Base-by-base conservation (phyloP, 179 eudicot species). In the Corrigiola litoralis region DNA sequence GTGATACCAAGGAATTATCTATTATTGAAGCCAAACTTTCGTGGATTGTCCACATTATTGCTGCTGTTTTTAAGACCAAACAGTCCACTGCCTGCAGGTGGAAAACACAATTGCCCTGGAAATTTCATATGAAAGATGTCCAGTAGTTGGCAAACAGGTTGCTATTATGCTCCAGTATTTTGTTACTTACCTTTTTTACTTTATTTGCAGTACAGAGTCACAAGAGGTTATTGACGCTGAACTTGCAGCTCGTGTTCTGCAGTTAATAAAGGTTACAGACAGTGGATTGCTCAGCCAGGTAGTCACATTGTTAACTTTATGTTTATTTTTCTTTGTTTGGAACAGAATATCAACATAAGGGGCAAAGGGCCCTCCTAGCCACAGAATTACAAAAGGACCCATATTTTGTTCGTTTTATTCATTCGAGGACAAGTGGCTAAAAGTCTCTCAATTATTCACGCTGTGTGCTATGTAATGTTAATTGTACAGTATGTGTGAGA, bases 161-260 rank as follows among this genome's bases (percentile, higher is more conserved):
- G n/a, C 24, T 71, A 1, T 65, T 2, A n/a, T n/a, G n/a, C n/a
- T 70, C 24, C 68, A 27, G 61, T 2, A 28, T 25, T 16, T 53
- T 25, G 29, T 1, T 9, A 5, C 12, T 31, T 34, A 32, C 38
- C 46, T 4, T 29, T 38, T 54, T 55, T 60, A 18, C 65, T 59
- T 18, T 61, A 50, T 73, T n/a, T 77, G 61, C 88, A 94, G 99
- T 80, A 66, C 78, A 69, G 97, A 90, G 70, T 86, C 99, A 61
- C 94, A 90, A 75, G 99, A 94, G 81, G 80, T 85, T 61, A 80
- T 87, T 67, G 99, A 94, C 83, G 99, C 97, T 64, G 97, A 90
- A 73, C 94, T 94, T 67, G 80, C 97, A 25, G 97, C 95, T 57
- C 95, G 97, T 59, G 97, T 94, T 60, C 73, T 94, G 74, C 94